phyloP scores from a whole-genome alignment of 441 rosid genomes.

The Eutrema salsugineum region DNA sequence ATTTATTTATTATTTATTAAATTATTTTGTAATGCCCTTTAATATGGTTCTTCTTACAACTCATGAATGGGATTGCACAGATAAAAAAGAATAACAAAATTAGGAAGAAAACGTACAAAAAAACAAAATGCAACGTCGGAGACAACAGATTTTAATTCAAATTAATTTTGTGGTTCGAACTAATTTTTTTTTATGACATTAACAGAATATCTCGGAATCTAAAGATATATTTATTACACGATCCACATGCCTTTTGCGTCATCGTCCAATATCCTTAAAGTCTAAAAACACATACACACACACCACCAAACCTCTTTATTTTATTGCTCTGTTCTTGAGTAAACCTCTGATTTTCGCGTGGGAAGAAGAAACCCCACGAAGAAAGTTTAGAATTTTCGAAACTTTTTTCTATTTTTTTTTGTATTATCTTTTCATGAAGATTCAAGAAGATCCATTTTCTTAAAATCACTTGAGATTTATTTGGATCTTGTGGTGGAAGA shows the following conservation, averaged over 20 bases:
- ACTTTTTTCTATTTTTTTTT: background rate
- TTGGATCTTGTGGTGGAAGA: background rate
- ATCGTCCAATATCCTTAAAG: background rate
- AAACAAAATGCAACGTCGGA: background rate
- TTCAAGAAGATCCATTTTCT: background rate
- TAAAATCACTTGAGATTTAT: background rate
- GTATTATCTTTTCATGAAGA: background rate
- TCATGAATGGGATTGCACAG: background rate
- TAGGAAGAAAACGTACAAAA: background rate
- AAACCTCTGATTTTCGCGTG: background rate
- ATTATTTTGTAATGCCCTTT: background rate
- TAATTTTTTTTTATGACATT: background rate
- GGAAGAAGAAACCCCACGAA: background rate
- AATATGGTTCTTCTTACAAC: slow-evolving; percentile 1
- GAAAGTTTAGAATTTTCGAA: no score
- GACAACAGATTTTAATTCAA: background rate
- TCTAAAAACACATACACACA: background rate
- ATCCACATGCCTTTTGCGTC: slow-evolving; percentile 8
- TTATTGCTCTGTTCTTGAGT: background rate
- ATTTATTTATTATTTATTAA: background rate
- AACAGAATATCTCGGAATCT: background rate
- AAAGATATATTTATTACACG: background rate
- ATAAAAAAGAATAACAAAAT: background rate
- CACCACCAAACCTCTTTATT: slow-evolving; percentile 7
- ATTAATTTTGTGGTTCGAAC: background rate